Evolutionary conservation across 2,329 filamentous ascomycete species (phyloP).

Genomic region (Fusarium euwallaceae): DNA sequence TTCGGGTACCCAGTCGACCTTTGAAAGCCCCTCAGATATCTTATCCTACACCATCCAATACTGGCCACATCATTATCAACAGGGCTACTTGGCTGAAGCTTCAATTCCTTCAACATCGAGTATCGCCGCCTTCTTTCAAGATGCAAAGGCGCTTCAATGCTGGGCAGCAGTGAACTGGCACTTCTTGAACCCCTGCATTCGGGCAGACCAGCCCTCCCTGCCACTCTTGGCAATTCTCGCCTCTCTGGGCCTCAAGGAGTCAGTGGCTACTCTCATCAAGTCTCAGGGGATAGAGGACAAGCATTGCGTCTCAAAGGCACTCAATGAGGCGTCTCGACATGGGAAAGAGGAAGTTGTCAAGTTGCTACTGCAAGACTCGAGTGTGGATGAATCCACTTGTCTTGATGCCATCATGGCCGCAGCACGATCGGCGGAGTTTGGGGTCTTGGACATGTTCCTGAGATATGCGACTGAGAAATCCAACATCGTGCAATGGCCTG

Average conservation of each 20-base stretch:
- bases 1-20: background rate
- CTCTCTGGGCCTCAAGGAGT: background rate
- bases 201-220: background rate
- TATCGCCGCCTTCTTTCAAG: background rate
- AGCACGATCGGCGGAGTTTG: background rate
- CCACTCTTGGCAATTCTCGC: background rate
- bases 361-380: background rate
- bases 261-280: background rate
- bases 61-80: background rate
- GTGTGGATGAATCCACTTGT: background rate
- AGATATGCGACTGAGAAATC: background rate
- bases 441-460: background rate
- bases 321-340: background rate
- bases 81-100: background rate
- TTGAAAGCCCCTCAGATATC: background rate
- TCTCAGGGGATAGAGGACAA: background rate
- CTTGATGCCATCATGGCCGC: background rate
- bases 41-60: background rate
- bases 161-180: background rate
- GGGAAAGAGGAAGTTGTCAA: background rate
- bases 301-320: background rate
- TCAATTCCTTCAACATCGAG: background rate
- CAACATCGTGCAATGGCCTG: background rate
- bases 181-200: background rate
- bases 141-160: background rate